These are phyloP conservation scores for Candida stauntonica DNA, from an alignment of 805 yeast species.

Conservation along the genomic window DNA sequence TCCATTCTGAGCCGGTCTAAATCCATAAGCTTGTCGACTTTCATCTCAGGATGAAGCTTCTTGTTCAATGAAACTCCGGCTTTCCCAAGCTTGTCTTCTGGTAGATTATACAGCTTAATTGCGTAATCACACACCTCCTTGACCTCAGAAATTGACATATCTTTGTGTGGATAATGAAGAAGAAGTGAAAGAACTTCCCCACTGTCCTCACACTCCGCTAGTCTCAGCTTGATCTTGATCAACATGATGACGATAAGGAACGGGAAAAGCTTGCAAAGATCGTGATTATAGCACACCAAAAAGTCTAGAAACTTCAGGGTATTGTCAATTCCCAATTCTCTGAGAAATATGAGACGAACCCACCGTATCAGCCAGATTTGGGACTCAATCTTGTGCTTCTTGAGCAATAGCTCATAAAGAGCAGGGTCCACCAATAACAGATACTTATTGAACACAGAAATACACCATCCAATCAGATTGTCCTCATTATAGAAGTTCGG, in stretches of 20 bases:
- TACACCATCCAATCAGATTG: constrained; percentile 39
- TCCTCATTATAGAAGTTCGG: constrained; percentile 41
- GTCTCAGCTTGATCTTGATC: constrained; percentile 39
- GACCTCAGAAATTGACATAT: constrained; percentile 27
- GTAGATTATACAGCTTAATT: constrained; percentile 29
- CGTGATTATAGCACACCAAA: constrained; percentile 30
- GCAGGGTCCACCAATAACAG: constrained; percentile 44
- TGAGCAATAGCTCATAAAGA: constrained; percentile 40
- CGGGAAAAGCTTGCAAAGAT: constrained; percentile 32
- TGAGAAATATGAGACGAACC: constrained; percentile 38
- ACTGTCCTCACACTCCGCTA: constrained; percentile 42
- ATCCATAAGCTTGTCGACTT: constrained; percentile 35
- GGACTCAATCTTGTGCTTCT: constrained; percentile 41
- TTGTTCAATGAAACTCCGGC: constrained; percentile 39
- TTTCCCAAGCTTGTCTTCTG: constrained; percentile 31
- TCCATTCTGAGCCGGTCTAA: constrained; percentile 44
- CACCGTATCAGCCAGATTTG: constrained; percentile 51
- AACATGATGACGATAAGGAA: constrained; percentile 38
- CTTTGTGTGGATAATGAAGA: constrained; percentile 39
- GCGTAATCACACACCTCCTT: constrained; percentile 32
- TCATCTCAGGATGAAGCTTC: constrained; percentile 36
- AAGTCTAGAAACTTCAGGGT: constrained; percentile 40
- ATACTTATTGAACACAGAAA: constrained; percentile 35
- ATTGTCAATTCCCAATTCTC: constrained; percentile 41
- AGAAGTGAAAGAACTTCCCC: constrained; percentile 43